Percentiles rank a stretch among this genome's conserved stretches.
phyloP scores from a whole-genome alignment of 2,329 filamentous ascomycete genomes.

The Arthrobotrys megalospora region DNA sequence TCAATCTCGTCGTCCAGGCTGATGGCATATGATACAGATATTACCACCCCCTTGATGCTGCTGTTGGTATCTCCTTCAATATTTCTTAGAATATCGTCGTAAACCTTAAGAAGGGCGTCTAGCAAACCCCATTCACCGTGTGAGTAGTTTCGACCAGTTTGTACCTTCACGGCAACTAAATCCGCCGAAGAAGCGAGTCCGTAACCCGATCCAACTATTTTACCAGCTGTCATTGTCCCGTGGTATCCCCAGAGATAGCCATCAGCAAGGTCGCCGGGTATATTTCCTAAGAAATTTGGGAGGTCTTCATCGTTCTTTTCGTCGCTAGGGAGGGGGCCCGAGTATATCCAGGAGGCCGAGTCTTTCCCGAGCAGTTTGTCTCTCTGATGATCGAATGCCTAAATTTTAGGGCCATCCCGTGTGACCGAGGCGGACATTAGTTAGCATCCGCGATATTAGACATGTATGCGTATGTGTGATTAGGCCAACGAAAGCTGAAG shows the following conservation, averaged over 20 bases:
- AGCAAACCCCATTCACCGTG: not conserved
- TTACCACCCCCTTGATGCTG: not conserved
- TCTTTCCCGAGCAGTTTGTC: not conserved
- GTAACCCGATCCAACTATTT: not conserved
- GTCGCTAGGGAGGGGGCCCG: not conserved
- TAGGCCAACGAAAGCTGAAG: no score
- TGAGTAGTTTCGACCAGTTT: not conserved
- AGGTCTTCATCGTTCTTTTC: not conserved
- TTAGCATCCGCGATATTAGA: no score
- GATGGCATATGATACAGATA: not conserved
- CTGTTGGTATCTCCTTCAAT: not conserved
- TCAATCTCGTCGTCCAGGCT: no score
- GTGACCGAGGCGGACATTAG: no score
- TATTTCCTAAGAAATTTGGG: conserved; percentile 4
- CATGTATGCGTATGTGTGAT: no score
- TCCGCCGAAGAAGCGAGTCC: not conserved
- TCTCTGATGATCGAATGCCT: not conserved
- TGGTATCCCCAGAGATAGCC: not conserved
- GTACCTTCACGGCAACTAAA: not conserved
- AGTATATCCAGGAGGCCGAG: conserved; percentile 3
- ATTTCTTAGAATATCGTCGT: not conserved
- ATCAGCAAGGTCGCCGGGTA: not conserved
- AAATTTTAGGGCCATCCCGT: no score
- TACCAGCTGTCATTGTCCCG: not conserved
- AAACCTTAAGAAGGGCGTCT: not conserved